Evolutionary conservation across 2,329 filamentous ascomycete species (phyloP).

Genomic region (Arthrobotrys megalospora): DNA sequence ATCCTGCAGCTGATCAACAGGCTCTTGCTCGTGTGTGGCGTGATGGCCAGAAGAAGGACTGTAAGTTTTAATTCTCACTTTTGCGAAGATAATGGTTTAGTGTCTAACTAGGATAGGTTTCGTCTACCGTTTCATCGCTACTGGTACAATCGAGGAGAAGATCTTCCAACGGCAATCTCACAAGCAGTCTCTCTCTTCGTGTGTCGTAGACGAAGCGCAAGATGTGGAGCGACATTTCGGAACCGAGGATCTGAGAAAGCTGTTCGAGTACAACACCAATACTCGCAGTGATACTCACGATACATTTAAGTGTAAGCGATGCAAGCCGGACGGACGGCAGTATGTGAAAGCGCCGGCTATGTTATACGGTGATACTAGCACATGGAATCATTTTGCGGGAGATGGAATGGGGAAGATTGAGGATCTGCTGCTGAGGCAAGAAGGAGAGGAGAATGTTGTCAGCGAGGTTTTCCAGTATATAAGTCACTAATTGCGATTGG

Average conservation of each 20-base stretch:
- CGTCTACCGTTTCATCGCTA: constrained; percentile 99
- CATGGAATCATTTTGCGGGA: constrained; percentile 99
- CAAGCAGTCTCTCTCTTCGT: constrained; percentile 96
- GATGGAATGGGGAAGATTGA: constrained; percentile 85
- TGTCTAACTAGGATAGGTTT: constrained; percentile 70
- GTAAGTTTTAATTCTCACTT: constrained; percentile 66
- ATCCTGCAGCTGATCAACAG: constrained; percentile 96
- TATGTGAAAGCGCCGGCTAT: constrained; percentile 91
- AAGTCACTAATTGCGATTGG: constrained; percentile 75
- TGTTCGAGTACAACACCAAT: constrained; percentile 90
- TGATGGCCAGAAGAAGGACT: constrained; percentile 99
- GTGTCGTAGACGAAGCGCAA: constrained; percentile 95
- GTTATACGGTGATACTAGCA: constrained; percentile 97
- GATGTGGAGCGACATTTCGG: constrained; percentile 98
- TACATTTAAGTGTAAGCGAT: constrained; percentile 98
- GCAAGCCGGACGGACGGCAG: constrained; percentile 84
- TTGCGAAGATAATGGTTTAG: not conserved
- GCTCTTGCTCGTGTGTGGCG: constrained; percentile 97
- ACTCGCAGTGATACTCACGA: constrained; percentile 96
- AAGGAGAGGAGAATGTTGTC: constrained; percentile 78
- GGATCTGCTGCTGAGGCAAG: constrained; percentile 89
- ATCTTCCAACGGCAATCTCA: constrained; percentile 99
- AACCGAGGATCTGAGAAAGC: constrained; percentile 87
- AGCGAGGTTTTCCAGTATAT: constrained; percentile 99
- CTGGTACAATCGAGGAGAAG: constrained; percentile 98